Percentiles rank a stretch among this genome's conserved stretches.
These are phyloP conservation scores for Talaromyces sp. DNA, from an alignment of 2,329 filamentous ascomycete species.

Conservation along the genomic window DNA sequence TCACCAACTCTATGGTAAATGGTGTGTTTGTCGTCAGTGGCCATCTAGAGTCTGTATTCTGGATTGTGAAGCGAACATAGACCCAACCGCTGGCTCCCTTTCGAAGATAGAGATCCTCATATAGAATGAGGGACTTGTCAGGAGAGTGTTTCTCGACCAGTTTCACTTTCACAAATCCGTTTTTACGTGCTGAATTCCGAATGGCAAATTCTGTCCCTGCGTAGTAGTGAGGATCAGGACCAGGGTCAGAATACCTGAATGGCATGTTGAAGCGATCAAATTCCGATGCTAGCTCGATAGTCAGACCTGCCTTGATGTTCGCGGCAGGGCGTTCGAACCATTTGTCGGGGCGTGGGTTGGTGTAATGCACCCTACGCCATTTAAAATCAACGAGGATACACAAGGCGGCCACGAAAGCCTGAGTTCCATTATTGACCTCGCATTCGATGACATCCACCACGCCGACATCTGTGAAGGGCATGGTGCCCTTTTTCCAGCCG, in stretches of 20 bases:
- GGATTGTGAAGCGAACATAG: background rate
- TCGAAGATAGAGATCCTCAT: background rate
- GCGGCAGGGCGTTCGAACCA: background rate
- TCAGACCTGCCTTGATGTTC: background rate
- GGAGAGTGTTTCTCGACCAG: background rate
- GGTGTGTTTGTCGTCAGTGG: background rate
- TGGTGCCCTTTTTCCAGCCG: background rate
- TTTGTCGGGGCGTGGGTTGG: background rate
- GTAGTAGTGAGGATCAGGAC: background rate
- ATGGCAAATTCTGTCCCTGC: background rate
- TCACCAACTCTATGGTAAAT: background rate
- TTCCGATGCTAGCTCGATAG: background rate
- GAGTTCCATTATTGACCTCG: background rate
- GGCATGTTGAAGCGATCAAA: background rate
- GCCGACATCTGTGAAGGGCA: background rate
- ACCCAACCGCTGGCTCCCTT: background rate
- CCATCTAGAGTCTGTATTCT: background rate
- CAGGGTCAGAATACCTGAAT: background rate
- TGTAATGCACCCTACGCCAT: background rate
- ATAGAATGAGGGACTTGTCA: background rate
- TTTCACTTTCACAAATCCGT: background rate
- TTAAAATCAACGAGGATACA: background rate
- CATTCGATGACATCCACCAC: background rate
- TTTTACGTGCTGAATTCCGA: background rate
- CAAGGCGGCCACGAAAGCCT: background rate